Conservation (phyloP, 495 filamentous ascomycete species). For the Penicillium cinerascens region DNA sequence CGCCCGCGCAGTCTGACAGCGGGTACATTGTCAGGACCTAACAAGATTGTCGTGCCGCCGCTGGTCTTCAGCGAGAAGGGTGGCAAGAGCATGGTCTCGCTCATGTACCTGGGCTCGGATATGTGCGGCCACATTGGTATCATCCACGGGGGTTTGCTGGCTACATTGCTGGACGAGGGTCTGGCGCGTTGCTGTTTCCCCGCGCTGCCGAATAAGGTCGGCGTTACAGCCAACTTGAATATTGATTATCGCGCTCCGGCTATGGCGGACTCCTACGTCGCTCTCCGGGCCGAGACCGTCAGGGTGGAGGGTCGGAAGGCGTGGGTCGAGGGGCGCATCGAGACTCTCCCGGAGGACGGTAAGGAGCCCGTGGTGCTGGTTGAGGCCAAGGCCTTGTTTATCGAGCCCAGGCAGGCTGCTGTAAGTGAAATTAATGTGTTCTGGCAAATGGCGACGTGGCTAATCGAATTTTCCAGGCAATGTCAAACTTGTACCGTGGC, state of each 20-base stretch:
- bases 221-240: constrained; percentile 85
- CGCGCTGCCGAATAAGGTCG: constrained; percentile 83
- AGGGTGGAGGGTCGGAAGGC: constrained; percentile 94
- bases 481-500: constrained; percentile 31
- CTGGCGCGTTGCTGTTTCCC: constrained; percentile 88
- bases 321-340: constrained; percentile 90
- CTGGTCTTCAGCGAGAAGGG: constrained; percentile 66
- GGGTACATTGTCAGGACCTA: constrained; percentile 71
- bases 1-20: constrained; percentile 75
- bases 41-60: constrained; percentile 79
- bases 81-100: constrained; percentile 68
- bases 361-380: constrained; percentile 63
- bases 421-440: constrained; percentile 39
- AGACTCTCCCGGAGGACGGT: constrained; percentile 66
- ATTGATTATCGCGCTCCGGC: constrained; percentile 84
- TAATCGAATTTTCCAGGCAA: constrained; percentile 22
- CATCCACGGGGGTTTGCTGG: constrained; percentile 86
- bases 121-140: constrained; percentile 91
- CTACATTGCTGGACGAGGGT: constrained; percentile 90
- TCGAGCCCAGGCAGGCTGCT: constrained; percentile 81
- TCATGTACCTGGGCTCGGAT: constrained; percentile 76
- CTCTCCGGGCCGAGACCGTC: constrained; percentile 73
- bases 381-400: constrained; percentile 80
- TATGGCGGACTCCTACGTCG: constrained; percentile 70
- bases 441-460: background rate